A percentile compares a stretch with the other conserved stretches of the same genome.
These are phyloP conservation scores for Xylariaceae sp. DNA, from an alignment of 2,329 filamentous ascomycete species.

Conservation along the genomic window DNA sequence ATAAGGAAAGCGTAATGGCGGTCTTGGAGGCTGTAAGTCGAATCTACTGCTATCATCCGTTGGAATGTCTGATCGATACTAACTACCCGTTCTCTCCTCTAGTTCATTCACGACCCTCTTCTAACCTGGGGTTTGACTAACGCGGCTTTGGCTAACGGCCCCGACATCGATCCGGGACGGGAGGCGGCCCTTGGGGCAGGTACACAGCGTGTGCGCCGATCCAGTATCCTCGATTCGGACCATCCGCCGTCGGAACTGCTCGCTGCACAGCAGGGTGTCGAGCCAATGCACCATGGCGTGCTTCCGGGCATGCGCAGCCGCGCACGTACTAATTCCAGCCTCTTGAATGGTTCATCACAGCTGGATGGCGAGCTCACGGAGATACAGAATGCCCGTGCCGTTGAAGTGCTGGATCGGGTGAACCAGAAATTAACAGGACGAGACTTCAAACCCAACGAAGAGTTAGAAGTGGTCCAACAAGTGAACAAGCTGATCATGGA, in stretches of 20 bases:
- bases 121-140: conserved; percentile 88
- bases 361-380: conserved; percentile 53
- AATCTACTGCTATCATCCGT: not conserved
- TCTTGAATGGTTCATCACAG: conserved; percentile 31
- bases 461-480: conserved; percentile 79
- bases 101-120: conserved; percentile 99
- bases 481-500: conserved; percentile 93
- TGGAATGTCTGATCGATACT: conserved; percentile 10
- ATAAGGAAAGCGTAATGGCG: conserved; percentile 98
- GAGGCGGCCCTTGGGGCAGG: conserved; percentile 49
- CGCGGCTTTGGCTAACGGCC: conserved; percentile 57
- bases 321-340: conserved; percentile 54
- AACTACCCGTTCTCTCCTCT: conserved; percentile 14
- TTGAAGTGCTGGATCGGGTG: conserved; percentile 87
- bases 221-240: conserved; percentile 63
- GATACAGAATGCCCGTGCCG: conserved; percentile 84
- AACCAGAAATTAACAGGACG: conserved; percentile 92
- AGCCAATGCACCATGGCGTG: conserved; percentile 38
- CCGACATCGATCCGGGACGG: conserved; percentile 60
- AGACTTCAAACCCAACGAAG: conserved; percentile 82
- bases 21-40: conserved; percentile 88
- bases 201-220: conserved; percentile 52
- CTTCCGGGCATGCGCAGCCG: conserved; percentile 45
- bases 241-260: conserved; percentile 56
- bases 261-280: conserved; percentile 38